phyloP scores from a whole-genome alignment of 2,329 filamentous ascomycete genomes.

The Leptosphaerulina australis region DNA sequence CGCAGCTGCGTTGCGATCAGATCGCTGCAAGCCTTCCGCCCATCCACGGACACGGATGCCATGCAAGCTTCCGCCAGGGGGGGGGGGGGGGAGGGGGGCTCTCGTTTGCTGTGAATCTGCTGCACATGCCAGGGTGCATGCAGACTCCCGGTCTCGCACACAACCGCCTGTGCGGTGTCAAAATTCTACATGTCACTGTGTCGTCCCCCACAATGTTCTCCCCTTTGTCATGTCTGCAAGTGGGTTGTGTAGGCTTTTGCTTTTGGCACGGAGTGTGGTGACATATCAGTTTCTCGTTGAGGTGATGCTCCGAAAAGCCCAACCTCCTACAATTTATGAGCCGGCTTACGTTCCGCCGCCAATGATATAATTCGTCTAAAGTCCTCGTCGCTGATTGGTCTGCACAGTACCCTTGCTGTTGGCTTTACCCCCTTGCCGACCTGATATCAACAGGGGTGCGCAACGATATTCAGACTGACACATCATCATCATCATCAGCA shows the following conservation, averaged over 20 bases:
- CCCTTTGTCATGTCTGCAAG: conserved; percentile 3
- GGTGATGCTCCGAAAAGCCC: conserved; percentile 27
- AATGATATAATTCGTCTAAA: conserved; percentile 40
- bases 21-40: conserved; percentile 44
- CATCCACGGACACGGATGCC: conserved; percentile 36
- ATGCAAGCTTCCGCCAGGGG: conserved; percentile 35
- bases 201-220: conserved; percentile 12
- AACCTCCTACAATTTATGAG: conserved; percentile 18
- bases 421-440: conserved; percentile 23
- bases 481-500: conserved; percentile 6
- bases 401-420: conserved; percentile 6
- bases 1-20: conserved; percentile 27
- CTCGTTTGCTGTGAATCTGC: conserved; percentile 27
- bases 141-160: conserved; percentile 37
- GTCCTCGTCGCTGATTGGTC: conserved; percentile 30
- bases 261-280: conserved; percentile 29
- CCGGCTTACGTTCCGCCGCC: conserved; percentile 30
- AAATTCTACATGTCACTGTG: conserved; percentile 30
- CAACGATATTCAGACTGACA: conserved; percentile 33
- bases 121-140: conserved; percentile 33
- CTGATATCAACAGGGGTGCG: conserved; percentile 29
- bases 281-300: conserved; percentile 23
- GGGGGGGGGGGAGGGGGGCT: too few species aligned
- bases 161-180: conserved; percentile 30
- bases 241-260: conserved; percentile 18